Evolutionary conservation across 768 basidiomycete species (phyloP).

Genomic region (Trametes meyenii): DNA sequence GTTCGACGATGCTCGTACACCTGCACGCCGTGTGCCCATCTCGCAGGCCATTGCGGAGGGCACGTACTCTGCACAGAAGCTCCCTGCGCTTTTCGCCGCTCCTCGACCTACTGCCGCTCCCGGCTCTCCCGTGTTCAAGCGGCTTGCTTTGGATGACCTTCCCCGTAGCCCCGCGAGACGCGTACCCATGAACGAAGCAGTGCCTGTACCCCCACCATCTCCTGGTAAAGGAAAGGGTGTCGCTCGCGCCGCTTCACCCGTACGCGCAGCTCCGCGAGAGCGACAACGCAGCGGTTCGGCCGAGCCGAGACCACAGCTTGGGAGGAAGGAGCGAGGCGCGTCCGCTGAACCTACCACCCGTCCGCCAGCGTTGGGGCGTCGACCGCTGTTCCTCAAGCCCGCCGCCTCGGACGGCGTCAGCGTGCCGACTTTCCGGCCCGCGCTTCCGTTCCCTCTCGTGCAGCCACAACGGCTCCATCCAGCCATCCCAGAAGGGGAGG

Average conservation of each 20-base stretch:
- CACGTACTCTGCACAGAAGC: slow-evolving; percentile 52
- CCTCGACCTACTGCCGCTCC: slow-evolving; percentile 1
- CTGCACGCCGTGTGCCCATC: slow-evolving; percentile 66
- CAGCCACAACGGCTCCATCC: slow-evolving; percentile 15
- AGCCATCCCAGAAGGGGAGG: slow-evolving; percentile 28
- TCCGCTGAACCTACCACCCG: slow-evolving; percentile 40
- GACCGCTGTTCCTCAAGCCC: slow-evolving; percentile 19
- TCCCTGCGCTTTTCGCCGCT: slow-evolving; percentile 36
- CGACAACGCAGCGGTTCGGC: slow-evolving; percentile 18
- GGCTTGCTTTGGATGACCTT: slow-evolving; percentile 41
- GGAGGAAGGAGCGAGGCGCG: slow-evolving; percentile 33
- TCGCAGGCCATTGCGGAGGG: slow-evolving; percentile 53
- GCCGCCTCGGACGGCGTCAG: slow-evolving; percentile 15
- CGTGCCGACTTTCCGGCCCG: background rate
- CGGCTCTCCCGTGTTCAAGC: slow-evolving; percentile 43
- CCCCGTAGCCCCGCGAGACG: slow-evolving; percentile 41
- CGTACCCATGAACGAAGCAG: slow-evolving; percentile 31
- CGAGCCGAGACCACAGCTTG: slow-evolving; percentile 21
- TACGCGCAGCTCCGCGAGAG: slow-evolving; percentile 6
- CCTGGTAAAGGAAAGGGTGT: slow-evolving; percentile 23
- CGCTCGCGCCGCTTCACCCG: slow-evolving; percentile 12
- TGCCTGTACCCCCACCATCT: slow-evolving; percentile 16
- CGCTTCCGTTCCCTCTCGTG: slow-evolving; percentile 21
- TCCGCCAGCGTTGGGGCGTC: slow-evolving; percentile 12
- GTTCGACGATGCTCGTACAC: slow-evolving; percentile 52